Evolutionary conservation across 1,284 basidiomycete genomes (phyloP), one percentile per base, ranked within the genome.

Genomic region (Malassezia nana): DNA sequence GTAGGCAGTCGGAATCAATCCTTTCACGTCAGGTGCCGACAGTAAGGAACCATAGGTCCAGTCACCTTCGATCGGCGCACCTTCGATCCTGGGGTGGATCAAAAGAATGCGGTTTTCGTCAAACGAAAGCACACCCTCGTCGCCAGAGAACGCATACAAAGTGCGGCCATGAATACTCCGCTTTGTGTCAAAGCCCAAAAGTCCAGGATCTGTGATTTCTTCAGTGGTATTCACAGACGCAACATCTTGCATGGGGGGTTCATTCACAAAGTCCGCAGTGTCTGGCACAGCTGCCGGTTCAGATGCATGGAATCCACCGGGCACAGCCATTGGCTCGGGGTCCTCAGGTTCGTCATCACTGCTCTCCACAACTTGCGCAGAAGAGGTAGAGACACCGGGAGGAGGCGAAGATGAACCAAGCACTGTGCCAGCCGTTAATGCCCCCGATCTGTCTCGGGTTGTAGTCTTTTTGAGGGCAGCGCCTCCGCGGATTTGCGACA

Each of bases 41-140:
- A 84, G 76, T 9, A 82, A 72, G n/a, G 79, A 84, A 33, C 89
- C 92, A 73, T 87, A 89, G 86, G 89, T 91, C 92, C 94, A 98
- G 12, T 78, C 48, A n/a, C 54, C 54, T 15, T 56, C 48, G 39
- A 76, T 76, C 16, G 48, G 50, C 1, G 66, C 41, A 6, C 49
- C 54, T 67, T 91, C 88, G 74, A 87, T 91, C 8, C 88, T 85
- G 0, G 90, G 89, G 75, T 91, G 82, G 2, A 86, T 88, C 18
- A 78, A 76, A 18, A 98, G 76, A 40, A 92, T 78, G 13, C 84
- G 70, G 72, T 95, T 91, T 72, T 88, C 85, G 25, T 77, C 80
- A 75, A 98, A 95, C 20, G 81, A 81, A 32, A 96, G 78, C 75
- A 95, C 90, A 16, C 81, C 78, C 13, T 89, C 82, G 65, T 91